Base-by-base conservation (phyloP, 768 basidiomycete genomes). In the Crassisporium funariophilum region DNA sequence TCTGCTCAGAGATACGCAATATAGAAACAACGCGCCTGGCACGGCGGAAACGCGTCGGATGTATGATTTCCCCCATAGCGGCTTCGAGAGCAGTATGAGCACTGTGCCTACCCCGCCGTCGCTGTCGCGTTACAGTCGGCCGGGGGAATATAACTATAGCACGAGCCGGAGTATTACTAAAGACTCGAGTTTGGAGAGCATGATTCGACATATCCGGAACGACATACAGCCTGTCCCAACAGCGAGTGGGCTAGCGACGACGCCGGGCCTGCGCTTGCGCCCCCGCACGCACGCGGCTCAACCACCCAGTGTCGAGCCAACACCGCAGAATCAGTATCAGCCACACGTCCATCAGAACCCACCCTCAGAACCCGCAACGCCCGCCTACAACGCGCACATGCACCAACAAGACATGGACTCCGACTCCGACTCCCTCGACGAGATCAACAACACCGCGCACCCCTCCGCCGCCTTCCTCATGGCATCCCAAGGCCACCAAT, bases 391-490 rank as follows among this genome's bases (percentile, higher is more conserved):
- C 15, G 41, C 50, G 27, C 27, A 44, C 2, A 23, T 19, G n/a
- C 44, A 47, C 13, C 48, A 52, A 29, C 48, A 58, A 27, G 52
- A 54, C 7, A 55, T 61, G 4, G 75, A 82, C 52, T 81, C 78
- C 1, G 78, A 81, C 53, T 83, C 82, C 5, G 84, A 84, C 59
- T 81, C 81, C 20, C 67, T 82, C 43, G 79, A 79, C 47, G 79
- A 81, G 33, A 67, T 79, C 40, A 73, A 79, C 56, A 75, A 77
- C 58, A 76, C 82, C 3, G 77, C 74, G 4, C 81, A 84, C 53
- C 86, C 87, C 1, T 86, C 84, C 7, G 81, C 81, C 1, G 85
- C 84, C 1, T 88, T 90, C 65, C 68, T 90, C 2, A 78, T 86
- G 71, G 84, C 80, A 3, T 72, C 76, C 0, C 71, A 69, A 52